Base-by-base conservation (phyloP, 2,329 filamentous ascomycete species). In the Knufia fluminis region DNA sequence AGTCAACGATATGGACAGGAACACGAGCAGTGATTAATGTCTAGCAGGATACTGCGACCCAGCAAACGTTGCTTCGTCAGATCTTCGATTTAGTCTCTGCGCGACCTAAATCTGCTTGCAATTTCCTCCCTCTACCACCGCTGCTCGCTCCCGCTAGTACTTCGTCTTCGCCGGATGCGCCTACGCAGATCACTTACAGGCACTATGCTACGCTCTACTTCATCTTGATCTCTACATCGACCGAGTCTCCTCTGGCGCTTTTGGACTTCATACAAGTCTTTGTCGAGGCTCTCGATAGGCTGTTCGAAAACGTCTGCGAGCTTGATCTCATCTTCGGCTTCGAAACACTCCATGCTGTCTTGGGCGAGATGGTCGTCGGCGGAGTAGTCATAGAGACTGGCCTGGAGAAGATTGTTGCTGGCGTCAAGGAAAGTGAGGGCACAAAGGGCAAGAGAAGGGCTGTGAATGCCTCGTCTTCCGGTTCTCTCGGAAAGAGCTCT, bases 291-390 rank as follows among this genome's bases (percentile, higher is more conserved):
- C 78, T 98, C 31, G 92, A 98, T 67, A 82, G 88, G 56, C 76
- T 98, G 35, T 98, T 98, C 64, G 92, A 97, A 71, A 96, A 98
- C 65, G 92, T 98, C 8, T 98, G 92, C 76, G 92, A 98, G 72
- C 75, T 98, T 49, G 90, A 98, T 67, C 77, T 98, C 59, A 98
- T 98, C 66, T 98, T 98, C 73, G 97, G 97, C 66, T 98, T 95
- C 61, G 92, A 98, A 76, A 94, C 89, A 14, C 75, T 98, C 61
- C 92, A 98, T 72, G 86, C 91, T 1, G 59, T 60, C 10, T 54
- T 60, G n/a, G 52, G 57, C 39, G 59, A 60, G 50, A 60, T 60
- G 59, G 52, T 60, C 10, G 54, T 60, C 4, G 59, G 59, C n/a
- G 61, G 65, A 43, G 62, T 60, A 17, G 62, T 64, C 28, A 62